Evolutionary conservation across 140 eudicot species (phyloP), one percentile per base, ranked within the genome.

Genomic region (Senecio squalidus): DNA sequence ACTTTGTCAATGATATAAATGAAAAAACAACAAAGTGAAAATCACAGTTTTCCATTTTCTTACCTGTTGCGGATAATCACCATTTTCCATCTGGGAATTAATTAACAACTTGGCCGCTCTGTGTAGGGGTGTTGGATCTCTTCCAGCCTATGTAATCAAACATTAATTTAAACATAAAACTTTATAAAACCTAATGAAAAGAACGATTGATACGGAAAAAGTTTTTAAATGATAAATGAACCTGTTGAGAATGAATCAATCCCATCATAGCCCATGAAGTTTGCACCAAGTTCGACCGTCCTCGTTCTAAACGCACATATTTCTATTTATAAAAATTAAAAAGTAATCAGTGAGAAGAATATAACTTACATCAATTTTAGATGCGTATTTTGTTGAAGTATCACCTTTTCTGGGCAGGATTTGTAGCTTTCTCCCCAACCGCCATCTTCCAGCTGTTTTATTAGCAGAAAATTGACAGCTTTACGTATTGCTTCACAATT

Each of bases 21-120:
- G 40, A n/a, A n/a, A n/a, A n/a, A n/a, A n/a, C n/a, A n/a, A n/a
- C n/a, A n/a, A n/a, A n/a, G n/a, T n/a, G n/a, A 26, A 28, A 40
- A 54, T 33, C 29, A 2, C 40, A n/a, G n/a, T 68, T 29, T 18
- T 3, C 24, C 6, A 16, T 22, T 24, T 31, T 44, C 11, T 53
- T 80, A 85, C 95, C 95, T 85, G 90, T 62, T 85, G 95, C 0
- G 95, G 95, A 71, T 78, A 85, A 79, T 85, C 95, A 17, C 95
- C 95, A 60, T 61, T 68, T 71, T 82, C 82, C 58, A 78, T 31
- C 64, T 85, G 95, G 39, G 95, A 85, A 73, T 85, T 85, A 72
- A 85, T 85, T 72, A 85, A 40, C 55, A 85, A 56, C 72, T 79
- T 82, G 55, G 86, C 95, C 30, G 80, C 95, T 39, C 76, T 71